Conservation (phyloP, 257 asterid species). For the Lavandula angustifolia region DNA sequence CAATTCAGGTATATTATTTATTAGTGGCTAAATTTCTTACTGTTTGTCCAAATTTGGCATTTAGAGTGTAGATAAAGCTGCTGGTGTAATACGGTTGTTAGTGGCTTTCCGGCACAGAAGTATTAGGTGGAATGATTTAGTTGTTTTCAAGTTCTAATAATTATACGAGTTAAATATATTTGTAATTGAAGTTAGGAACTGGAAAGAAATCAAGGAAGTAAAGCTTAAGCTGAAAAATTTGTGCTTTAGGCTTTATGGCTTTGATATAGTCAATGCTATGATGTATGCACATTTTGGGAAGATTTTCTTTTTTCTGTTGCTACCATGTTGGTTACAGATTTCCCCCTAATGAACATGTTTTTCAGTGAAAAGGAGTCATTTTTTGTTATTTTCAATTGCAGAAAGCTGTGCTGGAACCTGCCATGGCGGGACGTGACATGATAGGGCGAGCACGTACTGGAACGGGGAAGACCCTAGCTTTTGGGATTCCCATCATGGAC, state of each 20-base stretch:
- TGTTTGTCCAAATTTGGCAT: not conserved
- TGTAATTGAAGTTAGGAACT: constrained; percentile 5
- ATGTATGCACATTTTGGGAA: not conserved
- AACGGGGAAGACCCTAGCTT: constrained; percentile 91
- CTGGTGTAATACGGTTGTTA: not conserved
- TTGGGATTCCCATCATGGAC: constrained; percentile 78
- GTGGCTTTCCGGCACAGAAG: not conserved
- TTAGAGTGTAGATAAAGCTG: not conserved
- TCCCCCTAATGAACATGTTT: not conserved
- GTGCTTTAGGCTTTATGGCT: not conserved
- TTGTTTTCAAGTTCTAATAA: not conserved
- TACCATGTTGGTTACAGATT: not conserved
- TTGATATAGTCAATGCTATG: not conserved
- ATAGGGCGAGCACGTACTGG: constrained; percentile 96
- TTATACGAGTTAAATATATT: not conserved
- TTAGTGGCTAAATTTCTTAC: not conserved
- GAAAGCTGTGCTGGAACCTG: constrained; percentile 85
- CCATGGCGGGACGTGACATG: constrained; percentile 93
- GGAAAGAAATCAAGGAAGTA: not conserved
- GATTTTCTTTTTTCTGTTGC: not conserved
- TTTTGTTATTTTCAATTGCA: constrained; percentile 30
- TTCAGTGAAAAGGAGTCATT: not conserved
- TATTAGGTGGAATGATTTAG: not conserved
- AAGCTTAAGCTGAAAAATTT: not conserved
- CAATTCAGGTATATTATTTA: constrained; percentile 69